Base-by-base conservation (phyloP, 2,329 filamentous ascomycete species). In the Exophiala oligosperma region DNA sequence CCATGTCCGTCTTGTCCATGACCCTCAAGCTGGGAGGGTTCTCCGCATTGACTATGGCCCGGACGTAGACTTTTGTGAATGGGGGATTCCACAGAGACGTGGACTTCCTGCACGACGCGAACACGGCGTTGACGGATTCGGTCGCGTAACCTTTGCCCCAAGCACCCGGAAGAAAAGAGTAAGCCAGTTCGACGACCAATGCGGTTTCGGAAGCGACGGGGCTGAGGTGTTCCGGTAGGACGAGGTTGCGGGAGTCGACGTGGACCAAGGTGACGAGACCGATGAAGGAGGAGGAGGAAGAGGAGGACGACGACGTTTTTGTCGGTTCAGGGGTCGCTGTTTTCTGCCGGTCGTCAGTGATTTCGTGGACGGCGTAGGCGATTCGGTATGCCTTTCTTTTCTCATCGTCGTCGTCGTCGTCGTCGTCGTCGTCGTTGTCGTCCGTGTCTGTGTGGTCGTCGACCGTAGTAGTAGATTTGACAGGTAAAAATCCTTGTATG, bases 21-120 rank as follows among this genome's bases (percentile, higher is more conserved):
- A 73, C 71, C n/a, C 64, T 60, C 54, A 57, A 14, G 53, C 71
- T 73, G 17, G 66, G 58, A 1, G 65, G 62, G 53, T 73, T 73
- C n/a, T 62, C 63, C 9, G 49, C 52, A 58, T 71, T 71, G 21
- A 73, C 70, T 50, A 73, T 65, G 0, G 65, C 69, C 44, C 69
- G 54, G n/a, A 73, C 56, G 56, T 68, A 71, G 2, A 73, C 51
- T 21, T 64, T 69, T 12, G 66, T 53, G 54, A 62, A 71, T 3
- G 66, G 65, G 4, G 51, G 17, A 17, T 17, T 38, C 67, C 69
- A 72, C 28, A 69, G 67, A 1, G 51, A 46, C 2, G 17, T 2
- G 8, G 14, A 43, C 40, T 14, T 28, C 50, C 40, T 21, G 56
- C 65, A 67, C 7, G 65, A 63, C 0, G 64, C 61, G 23, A 73